Conservation (phyloP, 768 basidiomycete genomes). For the Terana coerulea region DNA sequence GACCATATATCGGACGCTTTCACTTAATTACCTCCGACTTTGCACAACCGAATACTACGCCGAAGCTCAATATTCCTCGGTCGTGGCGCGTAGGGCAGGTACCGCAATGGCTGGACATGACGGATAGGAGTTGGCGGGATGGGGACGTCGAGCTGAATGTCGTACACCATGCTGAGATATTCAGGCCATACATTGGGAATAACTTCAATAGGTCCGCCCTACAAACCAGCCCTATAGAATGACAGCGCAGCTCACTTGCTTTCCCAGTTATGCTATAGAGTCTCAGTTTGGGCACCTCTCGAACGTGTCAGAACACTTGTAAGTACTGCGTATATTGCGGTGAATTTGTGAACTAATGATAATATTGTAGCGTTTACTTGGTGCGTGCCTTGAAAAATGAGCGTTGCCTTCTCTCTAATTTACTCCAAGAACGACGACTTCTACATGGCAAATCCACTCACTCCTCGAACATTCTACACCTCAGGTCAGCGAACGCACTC, state of each 20-base stretch:
- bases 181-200: conserved; percentile 18
- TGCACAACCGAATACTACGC: conserved; percentile 17
- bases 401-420: neutral
- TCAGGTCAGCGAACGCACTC: conserved; percentile 15
- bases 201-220: conserved; percentile 38
- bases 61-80: conserved; percentile 10
- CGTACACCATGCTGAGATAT: conserved; percentile 30
- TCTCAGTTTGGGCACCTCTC: conserved; percentile 29
- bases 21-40: conserved; percentile 35
- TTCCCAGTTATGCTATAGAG: conserved; percentile 32
- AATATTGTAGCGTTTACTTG: conserved; percentile 22
- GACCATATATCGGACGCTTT: conserved; percentile 25
- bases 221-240: too few relatives aligned
- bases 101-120: conserved; percentile 37
- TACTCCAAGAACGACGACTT: conserved; percentile 37
- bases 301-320: conserved; percentile 30
- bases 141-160: conserved; percentile 26
- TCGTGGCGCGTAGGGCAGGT: conserved; percentile 33
- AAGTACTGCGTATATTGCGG: conserved; percentile 9
- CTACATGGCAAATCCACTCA: conserved; percentile 29
- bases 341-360: too few relatives aligned
- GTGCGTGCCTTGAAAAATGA: conserved; percentile 9
- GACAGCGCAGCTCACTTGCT: too few relatives aligned
- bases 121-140: conserved; percentile 21
- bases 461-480: conserved; percentile 31